Evolutionary conservation across 164 flowering plant species (phyloP), one percentile per base, ranked within the genome.

Genomic region (Litsea cubeba): DNA sequence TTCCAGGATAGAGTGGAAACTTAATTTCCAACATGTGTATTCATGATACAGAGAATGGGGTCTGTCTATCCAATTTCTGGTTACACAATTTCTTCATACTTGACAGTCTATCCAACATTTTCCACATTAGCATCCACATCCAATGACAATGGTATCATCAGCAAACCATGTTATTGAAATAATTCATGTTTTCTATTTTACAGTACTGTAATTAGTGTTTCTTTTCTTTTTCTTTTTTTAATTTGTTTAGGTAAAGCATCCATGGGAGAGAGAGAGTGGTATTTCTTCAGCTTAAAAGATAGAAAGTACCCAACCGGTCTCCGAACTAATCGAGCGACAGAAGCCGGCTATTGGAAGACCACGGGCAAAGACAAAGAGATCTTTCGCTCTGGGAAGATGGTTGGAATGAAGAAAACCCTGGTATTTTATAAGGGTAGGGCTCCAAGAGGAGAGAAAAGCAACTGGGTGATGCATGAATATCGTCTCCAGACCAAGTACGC

Each of bases 381-480:
- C 12, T 86, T 72, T 75, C 82, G 88, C 0, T 87, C 79, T 1
- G 88, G 87, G 12, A 81, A 72, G 1, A 54, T 90, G 40, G 88
- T 93, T 26, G 98, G 98, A 10, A 85, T 90, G 88, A 93, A 93
- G 88, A 91, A 93, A 79, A 93, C 96, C 79, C 88, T 93, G 28
- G 98, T 93, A 0, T 93, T 93, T 69, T 93, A 93, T 86, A 84
- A 79, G 69, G 98, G 96, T 28, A 86, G 98, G 83, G 98, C 98
- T 73, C 98, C 98, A 23, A 90, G 83, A 78, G 98, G 98, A 60
- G 94, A 87, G 75, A 93, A 91, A 70, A 91, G 91, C 81, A 91
- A 91, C 68, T 93, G 97, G 96, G 94, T 93, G 23, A 93, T 93
- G 97, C 97, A 93, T 79, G 97, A 93, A 74, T 93, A 93, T 69